Evolutionary conservation across 2,329 filamentous ascomycete genomes (phyloP).

Genomic region (Sarocladiaceae sp.): DNA sequence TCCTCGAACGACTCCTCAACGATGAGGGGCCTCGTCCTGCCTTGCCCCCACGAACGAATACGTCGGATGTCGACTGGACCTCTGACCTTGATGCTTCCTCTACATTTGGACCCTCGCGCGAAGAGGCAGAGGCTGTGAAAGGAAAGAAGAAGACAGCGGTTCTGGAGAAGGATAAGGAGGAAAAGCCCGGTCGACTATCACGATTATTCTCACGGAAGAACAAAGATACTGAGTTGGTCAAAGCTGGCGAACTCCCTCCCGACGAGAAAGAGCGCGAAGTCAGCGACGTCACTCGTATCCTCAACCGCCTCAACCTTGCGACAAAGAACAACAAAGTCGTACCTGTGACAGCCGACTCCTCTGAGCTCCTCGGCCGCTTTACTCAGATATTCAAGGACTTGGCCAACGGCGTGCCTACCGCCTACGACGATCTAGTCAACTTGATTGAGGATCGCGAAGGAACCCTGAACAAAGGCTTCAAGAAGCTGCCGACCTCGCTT

Average conservation of each 20-base stretch:
- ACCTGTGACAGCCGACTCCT: constrained; percentile 77
- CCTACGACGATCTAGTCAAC: constrained; percentile 77
- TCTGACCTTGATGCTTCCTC: constrained; percentile 26
- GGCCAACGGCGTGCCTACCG: constrained; percentile 87
- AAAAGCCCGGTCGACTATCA: constrained; percentile 29
- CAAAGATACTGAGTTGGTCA: constrained; percentile 33
- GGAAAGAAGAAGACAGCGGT: constrained; percentile 25
- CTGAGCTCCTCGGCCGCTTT: constrained; percentile 78
- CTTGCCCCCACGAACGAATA: constrained; percentile 49
- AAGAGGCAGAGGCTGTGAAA: constrained; percentile 23
- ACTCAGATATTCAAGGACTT: constrained; percentile 89
- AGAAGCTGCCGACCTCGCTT: constrained; percentile 70
- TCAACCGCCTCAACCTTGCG: constrained; percentile 79
- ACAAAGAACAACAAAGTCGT: constrained; percentile 78
- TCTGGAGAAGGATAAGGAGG: constrained; percentile 22
- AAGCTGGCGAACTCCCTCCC: constrained; percentile 14
- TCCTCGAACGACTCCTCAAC: constrained; percentile 51
- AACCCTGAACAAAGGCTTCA: constrained; percentile 54
- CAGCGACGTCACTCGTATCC: constrained; percentile 48
- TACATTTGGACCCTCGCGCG: constrained; percentile 9
- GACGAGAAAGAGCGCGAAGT: constrained; percentile 20
- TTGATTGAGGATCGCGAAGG: constrained; percentile 60
- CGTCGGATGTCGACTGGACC: constrained; percentile 46
- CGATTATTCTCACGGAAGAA: constrained; percentile 32
- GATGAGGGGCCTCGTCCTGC: constrained; percentile 43